Conservation (phyloP, 305 asterid species). For the Fraxinus paxiana region DNA sequence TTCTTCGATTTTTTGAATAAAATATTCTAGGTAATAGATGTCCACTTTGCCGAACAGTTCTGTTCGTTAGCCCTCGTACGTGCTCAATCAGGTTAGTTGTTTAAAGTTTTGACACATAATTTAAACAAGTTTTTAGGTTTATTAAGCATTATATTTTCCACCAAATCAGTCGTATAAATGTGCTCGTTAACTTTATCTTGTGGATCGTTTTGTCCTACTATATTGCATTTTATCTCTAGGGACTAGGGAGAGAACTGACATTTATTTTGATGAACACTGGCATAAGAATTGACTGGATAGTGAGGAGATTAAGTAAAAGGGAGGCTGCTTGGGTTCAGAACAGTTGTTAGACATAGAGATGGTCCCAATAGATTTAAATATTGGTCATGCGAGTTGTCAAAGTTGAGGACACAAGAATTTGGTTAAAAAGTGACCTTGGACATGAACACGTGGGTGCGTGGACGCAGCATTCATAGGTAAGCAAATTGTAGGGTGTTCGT, state of each 20-base stretch:
- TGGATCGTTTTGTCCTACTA: not conserved
- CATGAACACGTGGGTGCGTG: not conserved
- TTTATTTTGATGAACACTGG: not conserved
- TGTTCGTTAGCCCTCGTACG: slow-evolving; percentile 74
- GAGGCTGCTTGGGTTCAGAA: not conserved
- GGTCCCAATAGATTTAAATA: not conserved
- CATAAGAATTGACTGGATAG: not conserved
- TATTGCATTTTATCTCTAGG: not conserved
- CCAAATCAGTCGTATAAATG: not conserved
- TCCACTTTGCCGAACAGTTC: slow-evolving; percentile 91
- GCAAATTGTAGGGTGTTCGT: not conserved
- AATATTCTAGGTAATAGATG: slow-evolving; percentile 71
- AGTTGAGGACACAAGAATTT: not conserved
- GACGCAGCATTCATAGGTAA: not conserved
- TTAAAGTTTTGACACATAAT: not conserved
- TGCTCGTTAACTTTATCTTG: not conserved
- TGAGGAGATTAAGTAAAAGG: not conserved
- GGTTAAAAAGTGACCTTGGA: not conserved
- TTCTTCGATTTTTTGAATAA: slow-evolving; percentile 20
- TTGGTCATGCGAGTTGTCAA: not conserved
- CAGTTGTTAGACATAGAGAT: not conserved
- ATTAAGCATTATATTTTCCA: not conserved
- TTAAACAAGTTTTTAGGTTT: not conserved
- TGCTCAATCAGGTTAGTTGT: slow-evolving; percentile 77
- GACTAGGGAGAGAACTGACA: not conserved